phyloP scores from a whole-genome alignment of 495 filamentous ascomycete genomes.

The Penicillium canariense region DNA sequence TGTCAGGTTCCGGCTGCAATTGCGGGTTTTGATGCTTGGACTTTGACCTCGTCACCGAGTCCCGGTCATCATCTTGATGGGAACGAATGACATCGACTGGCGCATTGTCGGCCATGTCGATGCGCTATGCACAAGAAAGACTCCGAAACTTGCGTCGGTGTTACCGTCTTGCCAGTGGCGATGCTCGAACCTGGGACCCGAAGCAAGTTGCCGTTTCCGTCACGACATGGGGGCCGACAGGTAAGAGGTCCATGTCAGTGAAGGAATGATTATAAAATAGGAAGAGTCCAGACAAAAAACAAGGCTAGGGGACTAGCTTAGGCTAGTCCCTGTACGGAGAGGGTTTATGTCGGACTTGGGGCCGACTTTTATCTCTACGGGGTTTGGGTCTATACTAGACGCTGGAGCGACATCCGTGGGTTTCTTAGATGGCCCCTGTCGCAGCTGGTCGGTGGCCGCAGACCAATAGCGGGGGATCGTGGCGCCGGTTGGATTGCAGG shows the following conservation, averaged over 20 bases:
- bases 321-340: slow-evolving; percentile 8
- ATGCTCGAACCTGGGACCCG: background rate
- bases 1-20: slow-evolving; percentile 10
- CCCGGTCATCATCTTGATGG: slow-evolving; percentile 25
- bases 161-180: background rate
- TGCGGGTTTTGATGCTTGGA: slow-evolving; percentile 6
- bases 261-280: background rate
- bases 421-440: background rate
- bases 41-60: slow-evolving; percentile 11
- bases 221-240: slow-evolving; percentile 7
- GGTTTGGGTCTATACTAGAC: background rate
- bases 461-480: slow-evolving; percentile 10
- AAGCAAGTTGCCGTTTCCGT: slow-evolving; percentile 16
- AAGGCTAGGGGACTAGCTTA: background rate
- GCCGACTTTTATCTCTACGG: slow-evolving; percentile 6
- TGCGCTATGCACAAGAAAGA: background rate
- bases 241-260: background rate
- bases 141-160: background rate
- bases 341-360: slow-evolving; percentile 7
- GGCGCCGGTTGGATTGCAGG: background rate
- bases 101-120: slow-evolving; percentile 35
- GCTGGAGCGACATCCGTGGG: slow-evolving; percentile 7
- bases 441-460: slow-evolving; percentile 8
- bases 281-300: background rate
- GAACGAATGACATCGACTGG: slow-evolving; percentile 39